Base-by-base conservation (phyloP, 2,329 filamentous ascomycete genomes). In the Alternaria dauci region DNA sequence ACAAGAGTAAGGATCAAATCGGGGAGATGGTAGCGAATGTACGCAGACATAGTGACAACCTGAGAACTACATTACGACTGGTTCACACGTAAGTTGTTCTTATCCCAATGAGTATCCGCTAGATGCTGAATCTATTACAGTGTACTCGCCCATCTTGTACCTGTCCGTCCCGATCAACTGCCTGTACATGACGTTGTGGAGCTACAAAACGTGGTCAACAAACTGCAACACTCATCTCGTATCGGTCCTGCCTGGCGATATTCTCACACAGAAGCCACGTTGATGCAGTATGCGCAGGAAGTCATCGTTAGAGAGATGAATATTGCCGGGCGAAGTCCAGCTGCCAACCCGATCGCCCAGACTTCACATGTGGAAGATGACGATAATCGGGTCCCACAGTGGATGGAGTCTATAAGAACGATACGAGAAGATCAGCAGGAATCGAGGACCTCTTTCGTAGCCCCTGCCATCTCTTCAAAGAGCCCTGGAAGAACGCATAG, bases 31-130 rank as follows among this genome's bases (percentile, higher is more conserved):
- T 20, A 25, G 39, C n/a, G n/a, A 32, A 20, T 18, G 52, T 71
- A 28, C 55, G 36, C 34, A 64, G 62, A 52, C 67, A 69, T 39
- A 62, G 59, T 48, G 60, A 68, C 30, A 65, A 61, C 48, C 54
- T 71, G 46, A 58, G 50, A 25, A 61, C 58, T 30, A 60, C 59
- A 8, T 39, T 65, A 23, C 58, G 64, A 12, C 42, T 71, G 39
- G 59, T 71, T 26, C 55, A 65, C 26, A 63, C 44, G 68, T 70
- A 57, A 69, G 66, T 56, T 23, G 43, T 41, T 16, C 11, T 28
- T 46, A 41, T 41, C 8, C 7, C 11, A 16, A 12, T 11, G 28
- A 12, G 53, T 18, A 36, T 26, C 25, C 1, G 18, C 25, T n/a
- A 14, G 23, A 20, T 38, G 48, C 48, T 52, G 36, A 68, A 36